Evolutionary conservation across 1,284 basidiomycete genomes (phyloP), one percentile per base, ranked within the genome.

Genomic region (Tylopilus orsonianus): DNA sequence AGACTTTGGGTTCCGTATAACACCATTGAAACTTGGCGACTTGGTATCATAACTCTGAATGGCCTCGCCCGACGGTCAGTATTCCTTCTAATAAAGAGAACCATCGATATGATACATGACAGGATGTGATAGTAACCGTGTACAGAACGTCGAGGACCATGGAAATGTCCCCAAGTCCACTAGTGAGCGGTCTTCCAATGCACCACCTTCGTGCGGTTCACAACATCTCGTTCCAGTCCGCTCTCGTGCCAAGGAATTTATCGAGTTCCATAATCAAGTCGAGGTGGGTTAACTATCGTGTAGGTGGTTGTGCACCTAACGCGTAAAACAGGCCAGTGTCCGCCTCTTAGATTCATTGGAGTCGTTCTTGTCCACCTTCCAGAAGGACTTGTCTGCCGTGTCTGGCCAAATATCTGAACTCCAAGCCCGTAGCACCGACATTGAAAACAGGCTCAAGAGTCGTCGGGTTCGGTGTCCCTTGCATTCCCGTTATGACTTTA

Each of bases 391-490:
- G 5, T 89, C 90, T 4, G 85, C 87, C 2, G 94, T 98, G 5
- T 97, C 96, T 3, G 90, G 92, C 0, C 95, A 99, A 64, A 97
- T 99, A 64, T 87, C 91, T 0, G 90, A 96, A 56, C 77, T 99
- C 20, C 96, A 99, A 65, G 79, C 83, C 52, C 81, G 92, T 32
- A 95, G 91, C 62, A 88, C 90, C 55, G 85, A 88, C 40, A 96
- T 99, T 41, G 95, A 97, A 56, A 81, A 80, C 51, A 80, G 88
- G 50, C 75, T 98, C 44, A 90, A 87, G 66, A 89, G 85, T 40
- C 79, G 94, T 48, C 79, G 86, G 68, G 93, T 95, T 58, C 50
- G 82, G 69, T 24, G 19, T 29, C 24, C 36, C 27, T 33, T 44
- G 14, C 35, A 45, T 32, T 27, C 37, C 26, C 35, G 9, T 51